A percentile compares a stretch with the other conserved stretches of the same genome.
Evolutionary conservation across 2,329 filamentous ascomycete species (phyloP).

Genomic region (Paramyrothecium sp.): DNA sequence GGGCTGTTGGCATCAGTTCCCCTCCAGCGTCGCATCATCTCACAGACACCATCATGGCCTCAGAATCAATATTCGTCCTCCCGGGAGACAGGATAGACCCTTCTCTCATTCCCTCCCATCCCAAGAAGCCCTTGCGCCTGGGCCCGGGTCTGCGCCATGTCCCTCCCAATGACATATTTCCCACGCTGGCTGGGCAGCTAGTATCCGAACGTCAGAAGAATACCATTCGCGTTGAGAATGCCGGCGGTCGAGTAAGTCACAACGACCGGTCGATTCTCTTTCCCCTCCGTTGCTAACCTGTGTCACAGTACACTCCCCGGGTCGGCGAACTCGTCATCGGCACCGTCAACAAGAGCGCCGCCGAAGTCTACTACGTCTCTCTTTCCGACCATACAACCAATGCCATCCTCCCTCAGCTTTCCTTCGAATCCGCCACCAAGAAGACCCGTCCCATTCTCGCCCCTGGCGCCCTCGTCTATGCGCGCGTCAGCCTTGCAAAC

Average conservation of each 20-base stretch:
- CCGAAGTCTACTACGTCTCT: conserved; percentile 77
- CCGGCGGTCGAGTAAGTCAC: conserved; percentile 62
- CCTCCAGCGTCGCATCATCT: neutral
- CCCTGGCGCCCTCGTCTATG: conserved; percentile 80
- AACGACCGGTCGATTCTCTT: conserved; percentile 25
- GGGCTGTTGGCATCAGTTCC: neutral
- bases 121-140: conserved; percentile 71
- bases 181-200: conserved; percentile 67
- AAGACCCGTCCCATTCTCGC: conserved; percentile 83
- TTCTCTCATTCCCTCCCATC: conserved; percentile 63
- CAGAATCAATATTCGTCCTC: conserved; percentile 65
- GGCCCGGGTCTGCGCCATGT: conserved; percentile 83
- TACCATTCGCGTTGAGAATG: conserved; percentile 73
- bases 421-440: conserved; percentile 91
- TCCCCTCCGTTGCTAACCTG: conserved; percentile 19
- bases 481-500: conserved; percentile 74
- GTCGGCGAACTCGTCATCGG: conserved; percentile 87
- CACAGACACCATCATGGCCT: conserved; percentile 46
- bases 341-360: conserved; percentile 72
- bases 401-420: conserved; percentile 77
- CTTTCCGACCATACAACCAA: conserved; percentile 64
- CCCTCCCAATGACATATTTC: conserved; percentile 70
- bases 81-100: conserved; percentile 76
- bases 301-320: conserved; percentile 69
- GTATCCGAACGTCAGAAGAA: conserved; percentile 71